phyloP scores from a whole-genome alignment of 1,139 yeast genomes.

The Sugiyamaella sp. region DNA sequence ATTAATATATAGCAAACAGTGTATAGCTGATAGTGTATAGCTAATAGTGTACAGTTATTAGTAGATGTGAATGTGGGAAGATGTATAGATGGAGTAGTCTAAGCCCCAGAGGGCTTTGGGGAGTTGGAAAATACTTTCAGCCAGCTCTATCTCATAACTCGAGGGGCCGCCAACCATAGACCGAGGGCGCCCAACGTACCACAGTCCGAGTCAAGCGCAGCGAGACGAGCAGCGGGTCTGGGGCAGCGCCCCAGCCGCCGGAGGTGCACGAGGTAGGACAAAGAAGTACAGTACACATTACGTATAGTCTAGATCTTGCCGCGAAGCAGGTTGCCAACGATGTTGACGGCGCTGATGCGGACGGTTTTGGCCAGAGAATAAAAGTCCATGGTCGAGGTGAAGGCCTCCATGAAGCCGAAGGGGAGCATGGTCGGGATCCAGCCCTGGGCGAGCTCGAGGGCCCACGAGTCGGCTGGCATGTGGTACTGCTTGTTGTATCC shows the following conservation, averaged over 20 bases:
- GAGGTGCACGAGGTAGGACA: background rate
- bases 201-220: too few relatives aligned
- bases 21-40: too few relatives aligned
- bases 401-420: slow-evolving; percentile 82
- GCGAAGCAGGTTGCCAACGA: slow-evolving; percentile 63
- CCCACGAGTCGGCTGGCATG: slow-evolving; percentile 74
- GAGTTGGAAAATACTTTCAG: too few relatives aligned
- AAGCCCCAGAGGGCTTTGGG: too few relatives aligned
- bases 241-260: slow-evolving; percentile 14
- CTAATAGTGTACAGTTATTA: too few relatives aligned
- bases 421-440: slow-evolving; percentile 99
- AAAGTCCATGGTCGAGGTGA: slow-evolving; percentile 80
- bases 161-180: too few relatives aligned
- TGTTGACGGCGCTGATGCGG: slow-evolving; percentile 74
- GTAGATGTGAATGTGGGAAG: too few relatives aligned
- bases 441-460: slow-evolving; percentile 96
- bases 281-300: background rate
- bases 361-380: slow-evolving; percentile 68
- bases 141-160: too few relatives aligned
- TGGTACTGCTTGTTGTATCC: slow-evolving; percentile 82
- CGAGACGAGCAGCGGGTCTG: slow-evolving; percentile 2
- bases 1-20: too few relatives aligned
- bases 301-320: slow-evolving; percentile 62
- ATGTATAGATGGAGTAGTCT: too few relatives aligned
- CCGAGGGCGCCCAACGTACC: too few relatives aligned